phyloP scores from a whole-genome alignment of 208 protist species.

The Leishmania guyanensis region DNA sequence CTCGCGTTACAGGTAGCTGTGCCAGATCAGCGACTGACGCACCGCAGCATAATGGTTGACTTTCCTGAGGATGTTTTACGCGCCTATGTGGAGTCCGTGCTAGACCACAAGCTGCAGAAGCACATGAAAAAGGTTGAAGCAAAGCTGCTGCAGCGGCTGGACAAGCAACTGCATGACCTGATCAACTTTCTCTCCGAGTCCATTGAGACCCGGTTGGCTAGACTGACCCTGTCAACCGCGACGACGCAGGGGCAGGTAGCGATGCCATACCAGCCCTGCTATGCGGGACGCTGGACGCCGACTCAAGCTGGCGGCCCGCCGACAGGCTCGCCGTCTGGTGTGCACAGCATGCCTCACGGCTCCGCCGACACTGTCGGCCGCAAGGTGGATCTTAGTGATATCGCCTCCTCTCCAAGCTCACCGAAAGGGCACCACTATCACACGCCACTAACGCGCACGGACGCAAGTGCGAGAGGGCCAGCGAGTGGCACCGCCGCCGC shows the following conservation, averaged over 20 bases:
- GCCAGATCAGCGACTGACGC: constrained; percentile 29
- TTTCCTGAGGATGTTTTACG: constrained; percentile 81
- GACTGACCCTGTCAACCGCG: constrained; percentile 1
- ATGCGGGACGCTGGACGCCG: not conserved
- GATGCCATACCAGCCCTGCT: not conserved
- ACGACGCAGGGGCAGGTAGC: not conserved
- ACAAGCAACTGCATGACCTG: constrained; percentile 72
- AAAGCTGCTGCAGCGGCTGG: constrained; percentile 60
- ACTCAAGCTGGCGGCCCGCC: not conserved
- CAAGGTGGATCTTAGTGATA: not conserved
- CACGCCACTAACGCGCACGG: not conserved
- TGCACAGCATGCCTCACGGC: not conserved
- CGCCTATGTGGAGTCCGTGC: constrained; percentile 66
- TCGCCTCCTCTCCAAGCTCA: not conserved
- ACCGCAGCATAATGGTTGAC: constrained; percentile 70
- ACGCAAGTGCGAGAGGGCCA: not conserved
- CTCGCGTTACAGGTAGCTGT: not conserved
- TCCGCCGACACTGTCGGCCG: not conserved
- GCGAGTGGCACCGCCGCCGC: not conserved
- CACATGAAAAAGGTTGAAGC: constrained; percentile 58
- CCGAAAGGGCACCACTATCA: constrained; percentile 7
- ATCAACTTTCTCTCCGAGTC: constrained; percentile 48
- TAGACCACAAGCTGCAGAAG: constrained; percentile 66
- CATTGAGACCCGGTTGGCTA: constrained; percentile 57
- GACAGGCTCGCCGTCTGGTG: not conserved